phyloP scores from a whole-genome alignment of 179 eudicot genomes.

The Silene coronaria region DNA sequence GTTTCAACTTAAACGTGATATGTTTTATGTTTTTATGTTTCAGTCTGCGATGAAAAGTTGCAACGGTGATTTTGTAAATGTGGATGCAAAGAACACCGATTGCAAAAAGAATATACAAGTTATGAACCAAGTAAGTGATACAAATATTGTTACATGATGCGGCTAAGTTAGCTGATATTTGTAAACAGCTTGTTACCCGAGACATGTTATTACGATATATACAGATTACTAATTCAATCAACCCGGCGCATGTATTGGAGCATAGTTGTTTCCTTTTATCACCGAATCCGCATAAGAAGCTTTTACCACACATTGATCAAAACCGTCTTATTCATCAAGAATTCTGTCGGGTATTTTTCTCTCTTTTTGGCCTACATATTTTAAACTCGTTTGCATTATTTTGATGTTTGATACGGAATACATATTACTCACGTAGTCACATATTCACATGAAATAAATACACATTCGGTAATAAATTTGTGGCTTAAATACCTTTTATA shows the following conservation, averaged over 20 bases:
- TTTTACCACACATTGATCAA: background rate
- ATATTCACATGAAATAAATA: too few relatives aligned
- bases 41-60: constrained; percentile 14
- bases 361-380: background rate
- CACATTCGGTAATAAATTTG: too few relatives aligned
- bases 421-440: too few relatives aligned
- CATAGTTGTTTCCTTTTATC: constrained; percentile 1
- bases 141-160: too few relatives aligned
- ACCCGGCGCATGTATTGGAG: background rate
- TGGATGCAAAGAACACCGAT: constrained; percentile 4
- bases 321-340: background rate
- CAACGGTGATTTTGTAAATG: constrained; percentile 3
- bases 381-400: background rate
- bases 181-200: background rate
- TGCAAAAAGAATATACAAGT: constrained; percentile 2
- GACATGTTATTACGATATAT: background rate
- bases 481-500: too few relatives aligned
- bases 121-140: constrained; percentile 3
- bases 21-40: background rate
- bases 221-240: background rate
- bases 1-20: too few relatives aligned
- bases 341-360: constrained; percentile 12
- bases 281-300: background rate
- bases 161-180: too few relatives aligned
- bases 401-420: too few relatives aligned